Percentiles rank a stretch among this genome's conserved stretches.
Conservation (phyloP, 2,329 filamentous ascomycete genomes). For the Dactylellina sp. region DNA sequence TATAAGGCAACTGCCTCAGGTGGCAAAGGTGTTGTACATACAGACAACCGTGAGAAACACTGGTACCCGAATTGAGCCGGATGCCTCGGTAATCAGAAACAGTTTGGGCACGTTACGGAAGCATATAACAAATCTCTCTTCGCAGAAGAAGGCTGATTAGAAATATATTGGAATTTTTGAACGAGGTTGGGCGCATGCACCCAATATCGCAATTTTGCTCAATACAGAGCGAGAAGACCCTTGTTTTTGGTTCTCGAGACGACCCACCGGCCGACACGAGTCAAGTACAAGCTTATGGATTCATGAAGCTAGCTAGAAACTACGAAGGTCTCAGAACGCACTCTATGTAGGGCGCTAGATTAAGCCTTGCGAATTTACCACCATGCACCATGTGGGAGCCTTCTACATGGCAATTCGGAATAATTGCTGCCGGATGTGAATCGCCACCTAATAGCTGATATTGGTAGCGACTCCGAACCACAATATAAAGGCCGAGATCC, state of each 20-base stretch:
- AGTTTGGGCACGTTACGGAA: not conserved
- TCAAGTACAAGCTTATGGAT: not conserved
- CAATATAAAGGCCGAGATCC: not conserved
- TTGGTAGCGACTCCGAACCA: not conserved
- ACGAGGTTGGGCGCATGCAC: not conserved
- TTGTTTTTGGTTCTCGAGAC: not conserved
- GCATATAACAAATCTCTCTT: not conserved
- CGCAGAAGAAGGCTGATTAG: not conserved
- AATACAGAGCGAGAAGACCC: too few species aligned
- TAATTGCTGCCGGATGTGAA: conserved; percentile 1
- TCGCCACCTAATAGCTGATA: not conserved
- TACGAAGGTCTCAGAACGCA: not conserved
- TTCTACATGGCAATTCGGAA: not conserved
- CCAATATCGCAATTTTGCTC: conserved; percentile 1
- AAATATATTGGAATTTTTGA: not conserved
- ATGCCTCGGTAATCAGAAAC: not conserved
- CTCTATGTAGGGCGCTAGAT: not conserved
- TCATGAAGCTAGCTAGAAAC: too few species aligned
- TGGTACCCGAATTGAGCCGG: not conserved
- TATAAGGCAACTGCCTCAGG: not conserved
- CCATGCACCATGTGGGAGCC: not conserved
- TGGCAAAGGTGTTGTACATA: conserved; percentile 5
- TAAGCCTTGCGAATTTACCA: not conserved
- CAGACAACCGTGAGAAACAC: not conserved
- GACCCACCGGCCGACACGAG: not conserved